Base-by-base conservation (phyloP, 352 stramenopile genomes). In the Pythium sukuiense region DNA sequence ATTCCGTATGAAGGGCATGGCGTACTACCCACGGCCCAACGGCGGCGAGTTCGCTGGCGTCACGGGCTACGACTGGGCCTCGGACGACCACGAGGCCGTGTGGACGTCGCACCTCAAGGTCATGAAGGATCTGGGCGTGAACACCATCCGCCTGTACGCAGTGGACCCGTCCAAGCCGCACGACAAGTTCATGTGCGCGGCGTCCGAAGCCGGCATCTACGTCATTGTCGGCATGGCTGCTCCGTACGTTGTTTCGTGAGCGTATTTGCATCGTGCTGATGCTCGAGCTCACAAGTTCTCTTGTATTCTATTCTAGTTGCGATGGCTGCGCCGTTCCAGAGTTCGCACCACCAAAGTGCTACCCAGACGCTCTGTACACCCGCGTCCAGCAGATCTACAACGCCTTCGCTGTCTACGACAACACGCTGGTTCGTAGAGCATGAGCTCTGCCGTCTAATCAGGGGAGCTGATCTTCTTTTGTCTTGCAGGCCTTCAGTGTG, bases 371-470 rank as follows among this genome's bases (percentile, higher is more conserved):
- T 20, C 70, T 83, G 18, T 71, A 78, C 49, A 66, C 62, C 11
- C 76, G 76, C 20, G 63, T 73, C n/a, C 73, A 80, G 54, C 70
- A 76, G 66, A 65, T 83, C 20, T 83, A 84, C 72, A 83, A 85
- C 50, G 72, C 79, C 1, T 82, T 87, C 41, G 79, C 76, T 8
- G 73, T 83, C 27, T 85, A 87, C 65, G 76, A 85, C 66, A 87
- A 87, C 66, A 77, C 72, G 24, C 67, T 87, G 8, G 73, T 37
- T 6, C 32, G 32, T 37, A 24, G 20, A 24, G n/a, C n/a, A n/a
- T n/a, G n/a, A n/a, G n/a, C n/a, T n/a, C n/a, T n/a, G n/a, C n/a
- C n/a, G n/a, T n/a, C n/a, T n/a, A n/a, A n/a, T n/a, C n/a, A n/a
- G n/a, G n/a, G n/a, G n/a, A n/a, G n/a, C n/a, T 24, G 20, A 24